Conservation (phyloP, 129 eudicot species). For the Flaveria brownii region DNA sequence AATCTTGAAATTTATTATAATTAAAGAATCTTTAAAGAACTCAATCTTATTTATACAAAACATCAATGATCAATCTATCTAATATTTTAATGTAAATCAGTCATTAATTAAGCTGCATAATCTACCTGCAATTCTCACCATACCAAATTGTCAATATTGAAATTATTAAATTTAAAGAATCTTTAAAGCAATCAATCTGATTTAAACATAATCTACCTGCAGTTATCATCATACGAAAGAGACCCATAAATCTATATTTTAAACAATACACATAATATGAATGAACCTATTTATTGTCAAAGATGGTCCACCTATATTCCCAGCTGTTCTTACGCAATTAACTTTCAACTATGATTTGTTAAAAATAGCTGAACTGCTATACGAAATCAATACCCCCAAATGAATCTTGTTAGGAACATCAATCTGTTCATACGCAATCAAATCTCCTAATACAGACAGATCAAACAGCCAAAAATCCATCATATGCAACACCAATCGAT, state of each 20-base stretch:
- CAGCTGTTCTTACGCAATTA: constrained; percentile 25
- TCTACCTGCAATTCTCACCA: constrained; percentile 17
- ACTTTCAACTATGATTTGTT: constrained; percentile 5
- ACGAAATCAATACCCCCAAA: too few relatives aligned
- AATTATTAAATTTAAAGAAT: constrained; percentile 1
- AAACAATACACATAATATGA: background rate
- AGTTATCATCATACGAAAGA: background rate
- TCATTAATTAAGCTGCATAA: constrained; percentile 7
- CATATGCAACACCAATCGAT: background rate
- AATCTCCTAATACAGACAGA: background rate
- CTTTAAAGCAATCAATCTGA: constrained; percentile 13
- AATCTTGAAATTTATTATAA: constrained; percentile 10
- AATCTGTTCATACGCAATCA: constrained; percentile 14
- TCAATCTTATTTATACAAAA: background rate
- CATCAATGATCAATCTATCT: too few relatives aligned
- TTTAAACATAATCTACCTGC: constrained; percentile 12
- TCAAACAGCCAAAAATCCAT: background rate
- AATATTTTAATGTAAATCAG: background rate
- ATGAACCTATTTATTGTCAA: constrained; percentile 24
- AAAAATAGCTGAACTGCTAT: background rate
- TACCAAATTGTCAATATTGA: constrained; percentile 15
- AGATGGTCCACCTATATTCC: constrained; percentile 25
- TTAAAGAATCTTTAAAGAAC: constrained; percentile 16
- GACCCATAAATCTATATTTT: constrained; percentile 16
- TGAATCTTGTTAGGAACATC: background rate